Conservation (phyloP, 169 alveolate genomes). For the Cryptosporidium bovis region DNA sequence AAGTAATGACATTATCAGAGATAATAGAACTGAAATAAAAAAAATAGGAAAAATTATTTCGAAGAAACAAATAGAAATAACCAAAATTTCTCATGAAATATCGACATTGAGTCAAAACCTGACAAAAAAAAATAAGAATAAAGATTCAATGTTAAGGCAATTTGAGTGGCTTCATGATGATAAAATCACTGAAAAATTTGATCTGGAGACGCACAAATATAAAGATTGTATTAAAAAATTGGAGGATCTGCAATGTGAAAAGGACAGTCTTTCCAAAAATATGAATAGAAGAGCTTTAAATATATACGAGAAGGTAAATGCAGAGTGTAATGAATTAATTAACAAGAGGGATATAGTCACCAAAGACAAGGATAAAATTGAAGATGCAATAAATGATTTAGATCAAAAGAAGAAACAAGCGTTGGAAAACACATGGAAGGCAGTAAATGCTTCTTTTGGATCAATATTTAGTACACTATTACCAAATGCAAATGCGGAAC, state of each 20-base stretch:
- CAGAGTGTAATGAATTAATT: slow-evolving; percentile 88
- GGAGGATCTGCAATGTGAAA: slow-evolving; percentile 84
- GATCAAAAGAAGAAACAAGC: slow-evolving; percentile 92
- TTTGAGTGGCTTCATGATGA: slow-evolving; percentile 43
- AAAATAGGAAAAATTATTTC: slow-evolving; percentile 77
- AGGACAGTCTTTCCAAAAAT: slow-evolving; percentile 84
- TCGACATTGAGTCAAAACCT: slow-evolving; percentile 78
- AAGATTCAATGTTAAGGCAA: slow-evolving; percentile 52
- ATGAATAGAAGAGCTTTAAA: slow-evolving; percentile 94
- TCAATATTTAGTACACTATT: slow-evolving; percentile 93
- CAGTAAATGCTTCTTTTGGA: slow-evolving; percentile 91
- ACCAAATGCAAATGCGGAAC: slow-evolving; percentile 93
- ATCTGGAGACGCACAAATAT: slow-evolving; percentile 80
- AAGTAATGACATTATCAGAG: slow-evolving; percentile 78
- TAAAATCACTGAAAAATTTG: slow-evolving; percentile 70
- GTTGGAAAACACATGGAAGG: slow-evolving; percentile 87
- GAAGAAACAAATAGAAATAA: slow-evolving; percentile 79
- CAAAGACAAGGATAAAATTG: slow-evolving; percentile 90
- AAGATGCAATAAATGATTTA: slow-evolving; percentile 92
- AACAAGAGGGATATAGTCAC: slow-evolving; percentile 89
- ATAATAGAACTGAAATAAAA: slow-evolving; percentile 77
- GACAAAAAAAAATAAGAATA: slow-evolving; percentile 77
- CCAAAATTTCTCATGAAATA: slow-evolving; percentile 80
- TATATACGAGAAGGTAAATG: slow-evolving; percentile 91
- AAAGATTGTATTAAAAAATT: slow-evolving; percentile 82